phyloP scores from a whole-genome alignment of 164 flowering plant genomes.

The Vitis labrusca region DNA sequence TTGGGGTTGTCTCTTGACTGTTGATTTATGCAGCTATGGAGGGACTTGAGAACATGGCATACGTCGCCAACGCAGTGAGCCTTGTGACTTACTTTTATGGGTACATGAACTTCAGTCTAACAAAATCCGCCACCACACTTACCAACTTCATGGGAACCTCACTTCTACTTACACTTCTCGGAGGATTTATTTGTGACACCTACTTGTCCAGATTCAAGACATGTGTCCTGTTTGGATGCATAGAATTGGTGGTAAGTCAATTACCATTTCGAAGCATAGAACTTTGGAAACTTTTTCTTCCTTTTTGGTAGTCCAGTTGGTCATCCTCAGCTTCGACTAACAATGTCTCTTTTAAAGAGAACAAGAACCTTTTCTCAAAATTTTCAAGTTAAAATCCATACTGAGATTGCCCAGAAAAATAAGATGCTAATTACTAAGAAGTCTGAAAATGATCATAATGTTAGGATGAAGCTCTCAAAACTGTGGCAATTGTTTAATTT shows the following conservation, averaged over 20 bases:
- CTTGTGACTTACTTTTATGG: slow-evolving; percentile 67
- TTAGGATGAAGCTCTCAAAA: too few species aligned
- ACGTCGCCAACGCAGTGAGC: slow-evolving; percentile 49
- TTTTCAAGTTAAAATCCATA: too few species aligned
- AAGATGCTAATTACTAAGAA: neutral
- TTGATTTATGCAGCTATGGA: slow-evolving; percentile 49
- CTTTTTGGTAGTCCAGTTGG: too few species aligned
- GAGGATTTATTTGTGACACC: slow-evolving; percentile 73
- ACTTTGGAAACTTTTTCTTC: too few species aligned
- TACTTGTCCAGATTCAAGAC: slow-evolving; percentile 70
- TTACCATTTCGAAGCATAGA: neutral
- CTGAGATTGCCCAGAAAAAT: too few species aligned
- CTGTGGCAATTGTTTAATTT: too few species aligned
- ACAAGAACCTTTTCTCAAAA: too few species aligned
- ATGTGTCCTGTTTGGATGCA: slow-evolving; percentile 48
- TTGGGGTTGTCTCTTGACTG: neutral
- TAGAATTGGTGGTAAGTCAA: slow-evolving; percentile 51
- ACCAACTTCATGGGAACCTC: slow-evolving; percentile 78
- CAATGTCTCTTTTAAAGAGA: too few species aligned
- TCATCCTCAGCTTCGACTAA: too few species aligned
- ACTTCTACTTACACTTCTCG: slow-evolving; percentile 56
- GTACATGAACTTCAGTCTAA: slow-evolving; percentile 68
- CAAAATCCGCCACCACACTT: slow-evolving; percentile 64
- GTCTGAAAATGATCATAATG: too few species aligned
- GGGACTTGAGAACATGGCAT: slow-evolving; percentile 79